Conservation (phyloP, 192 early-diverging fungal genomes). For the Rhizophagus clarus region DNA sequence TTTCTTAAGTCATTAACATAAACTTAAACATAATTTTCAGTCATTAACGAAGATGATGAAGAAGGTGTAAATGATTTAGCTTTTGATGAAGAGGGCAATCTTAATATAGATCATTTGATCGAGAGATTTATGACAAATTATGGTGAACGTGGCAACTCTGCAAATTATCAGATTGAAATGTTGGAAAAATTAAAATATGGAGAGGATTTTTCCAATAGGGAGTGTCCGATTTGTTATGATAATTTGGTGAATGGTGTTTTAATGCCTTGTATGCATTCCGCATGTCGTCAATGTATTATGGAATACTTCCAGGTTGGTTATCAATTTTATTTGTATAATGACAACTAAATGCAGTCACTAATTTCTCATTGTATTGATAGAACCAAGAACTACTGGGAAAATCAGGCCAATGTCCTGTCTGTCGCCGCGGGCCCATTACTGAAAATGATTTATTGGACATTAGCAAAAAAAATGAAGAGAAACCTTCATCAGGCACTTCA, state of each 20-base stretch:
- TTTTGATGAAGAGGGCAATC: background rate
- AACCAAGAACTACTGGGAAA: constrained; percentile 46
- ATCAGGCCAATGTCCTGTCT: constrained; percentile 57
- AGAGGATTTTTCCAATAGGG: constrained; percentile 33
- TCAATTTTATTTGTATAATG: background rate
- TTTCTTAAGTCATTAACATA: background rate
- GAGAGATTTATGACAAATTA: background rate
- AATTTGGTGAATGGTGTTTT: constrained; percentile 48
- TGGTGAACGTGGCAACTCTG: background rate
- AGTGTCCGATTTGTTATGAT: constrained; percentile 63
- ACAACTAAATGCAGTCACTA: background rate
- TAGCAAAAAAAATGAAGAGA: background rate
- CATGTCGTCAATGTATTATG: constrained; percentile 53
- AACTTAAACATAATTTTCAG: background rate
- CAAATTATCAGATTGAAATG: background rate
- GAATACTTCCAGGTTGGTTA: constrained; percentile 54
- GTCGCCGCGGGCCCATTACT: constrained; percentile 50
- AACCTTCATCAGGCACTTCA: background rate
- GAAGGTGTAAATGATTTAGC: background rate
- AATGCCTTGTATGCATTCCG: constrained; percentile 60
- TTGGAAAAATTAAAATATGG: constrained; percentile 41
- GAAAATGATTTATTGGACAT: constrained; percentile 49
- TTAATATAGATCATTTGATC: background rate
- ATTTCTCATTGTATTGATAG: constrained; percentile 26
- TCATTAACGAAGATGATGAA: background rate